Evolutionary conservation across 2,329 filamentous ascomycete species (phyloP).

Genomic region (Trichothecium sympodiale): DNA sequence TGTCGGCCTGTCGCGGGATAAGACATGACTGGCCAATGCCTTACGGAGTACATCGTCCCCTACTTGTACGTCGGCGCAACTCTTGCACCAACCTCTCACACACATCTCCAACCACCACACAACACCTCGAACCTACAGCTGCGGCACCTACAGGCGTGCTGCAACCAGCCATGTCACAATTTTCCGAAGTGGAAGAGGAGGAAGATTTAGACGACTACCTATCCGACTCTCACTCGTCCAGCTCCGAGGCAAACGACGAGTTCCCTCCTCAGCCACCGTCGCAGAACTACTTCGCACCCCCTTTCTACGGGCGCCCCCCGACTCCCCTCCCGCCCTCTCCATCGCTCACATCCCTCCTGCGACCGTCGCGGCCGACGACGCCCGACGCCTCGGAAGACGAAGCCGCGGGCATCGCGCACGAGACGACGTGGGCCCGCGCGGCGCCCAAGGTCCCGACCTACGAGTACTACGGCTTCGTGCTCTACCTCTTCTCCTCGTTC

Average conservation of each 20-base stretch:
- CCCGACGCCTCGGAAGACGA: constrained; percentile 89
- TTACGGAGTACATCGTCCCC: too few relatives aligned
- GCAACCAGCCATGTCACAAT: too few relatives aligned
- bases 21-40: too few relatives aligned
- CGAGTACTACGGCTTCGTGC: constrained; percentile 97
- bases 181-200: constrained; percentile 8
- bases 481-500: constrained; percentile 81
- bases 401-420: not conserved
- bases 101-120: too few relatives aligned
- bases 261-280: constrained; percentile 33
- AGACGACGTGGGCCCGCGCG: constrained; percentile 45
- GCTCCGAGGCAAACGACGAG: constrained; percentile 21
- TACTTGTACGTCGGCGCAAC: too few relatives aligned
- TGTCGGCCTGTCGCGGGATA: too few relatives aligned
- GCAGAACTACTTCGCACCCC: constrained; percentile 57
- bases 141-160: too few relatives aligned
- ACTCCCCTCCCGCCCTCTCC: constrained; percentile 89
- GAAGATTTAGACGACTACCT: constrained; percentile 24
- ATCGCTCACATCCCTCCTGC: constrained; percentile 80
- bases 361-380: constrained; percentile 83
- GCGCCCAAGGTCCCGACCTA: constrained; percentile 96
- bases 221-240: constrained; percentile 18
- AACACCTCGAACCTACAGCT: too few relatives aligned
- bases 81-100: too few relatives aligned
- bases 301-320: constrained; percentile 95